phyloP scores from a whole-genome alignment of 139 green algal species.

The Tetratostichococcus sp. region DNA sequence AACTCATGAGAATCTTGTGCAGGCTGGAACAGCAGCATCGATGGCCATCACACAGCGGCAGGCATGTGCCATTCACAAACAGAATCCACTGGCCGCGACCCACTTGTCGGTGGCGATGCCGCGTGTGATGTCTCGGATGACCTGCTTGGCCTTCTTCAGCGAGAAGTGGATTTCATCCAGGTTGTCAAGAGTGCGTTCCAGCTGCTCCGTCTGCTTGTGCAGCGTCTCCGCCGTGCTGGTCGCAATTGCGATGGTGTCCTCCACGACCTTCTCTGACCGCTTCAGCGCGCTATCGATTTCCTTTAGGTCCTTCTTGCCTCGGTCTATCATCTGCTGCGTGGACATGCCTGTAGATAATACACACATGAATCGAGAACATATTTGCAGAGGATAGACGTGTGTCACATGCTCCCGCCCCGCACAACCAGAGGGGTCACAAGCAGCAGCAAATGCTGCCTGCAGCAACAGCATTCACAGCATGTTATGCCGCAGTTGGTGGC shows the following conservation, averaged over 20 bases:
- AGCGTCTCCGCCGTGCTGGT: slow-evolving; percentile 74
- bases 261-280: slow-evolving; percentile 55
- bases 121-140: slow-evolving; percentile 79
- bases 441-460: too few relatives aligned
- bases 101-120: slow-evolving; percentile 86
- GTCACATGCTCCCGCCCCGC: too few relatives aligned
- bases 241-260: slow-evolving; percentile 77
- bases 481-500: too few relatives aligned
- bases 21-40: too few relatives aligned
- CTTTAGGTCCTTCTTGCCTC: slow-evolving; percentile 65
- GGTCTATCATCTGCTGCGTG: slow-evolving; percentile 67
- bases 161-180: slow-evolving; percentile 88
- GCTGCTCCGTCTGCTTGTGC: slow-evolving; percentile 69
- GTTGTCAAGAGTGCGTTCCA: slow-evolving; percentile 73
- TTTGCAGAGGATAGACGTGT: too few relatives aligned
- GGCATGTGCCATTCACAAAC: too few relatives aligned
- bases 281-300: slow-evolving; percentile 67
- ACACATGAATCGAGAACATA: too few relatives aligned
- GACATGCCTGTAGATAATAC: slow-evolving; percentile 66
- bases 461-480: background rate
- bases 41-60: too few relatives aligned
- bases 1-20: too few relatives aligned
- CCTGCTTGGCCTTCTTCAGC: slow-evolving; percentile 77
- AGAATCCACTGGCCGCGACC: background rate
- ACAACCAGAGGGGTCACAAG: too few relatives aligned